Evolutionary conservation across 805 yeast genomes (phyloP).

Genomic region (Komagataella ulmi): DNA sequence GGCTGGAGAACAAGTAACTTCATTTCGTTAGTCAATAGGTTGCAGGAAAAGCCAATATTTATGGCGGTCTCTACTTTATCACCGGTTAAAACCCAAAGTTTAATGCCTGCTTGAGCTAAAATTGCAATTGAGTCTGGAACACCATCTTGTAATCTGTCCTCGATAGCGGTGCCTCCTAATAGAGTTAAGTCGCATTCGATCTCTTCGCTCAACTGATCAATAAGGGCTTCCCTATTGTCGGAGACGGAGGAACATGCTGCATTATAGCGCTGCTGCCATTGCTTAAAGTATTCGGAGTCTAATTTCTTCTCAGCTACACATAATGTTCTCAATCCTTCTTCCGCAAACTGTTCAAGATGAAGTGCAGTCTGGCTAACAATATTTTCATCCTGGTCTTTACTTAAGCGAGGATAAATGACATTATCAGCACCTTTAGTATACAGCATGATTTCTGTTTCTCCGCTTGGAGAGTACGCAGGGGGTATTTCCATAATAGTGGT

Average conservation of each 20-base stretch:
- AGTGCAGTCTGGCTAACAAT: slow-evolving; percentile 43
- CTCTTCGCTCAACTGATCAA: slow-evolving; percentile 41
- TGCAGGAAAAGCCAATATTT: slow-evolving; percentile 72
- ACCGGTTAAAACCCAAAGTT: slow-evolving; percentile 76
- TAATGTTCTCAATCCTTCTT: slow-evolving; percentile 67
- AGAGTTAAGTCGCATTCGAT: slow-evolving; percentile 44
- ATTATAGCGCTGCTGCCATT: slow-evolving; percentile 43
- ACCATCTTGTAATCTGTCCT: slow-evolving; percentile 66
- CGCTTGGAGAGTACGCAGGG: slow-evolving; percentile 7
- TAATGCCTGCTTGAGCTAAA: slow-evolving; percentile 60
- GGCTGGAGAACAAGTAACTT: slow-evolving; percentile 41
- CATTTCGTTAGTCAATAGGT: slow-evolving; percentile 55
- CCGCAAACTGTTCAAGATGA: slow-evolving; percentile 57
- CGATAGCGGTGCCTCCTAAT: slow-evolving; percentile 74
- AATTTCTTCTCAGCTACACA: slow-evolving; percentile 52
- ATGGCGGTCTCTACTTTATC: slow-evolving; percentile 78
- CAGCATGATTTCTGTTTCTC: slow-evolving; percentile 25
- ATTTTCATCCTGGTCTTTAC: slow-evolving; percentile 22
- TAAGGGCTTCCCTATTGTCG: slow-evolving; percentile 41
- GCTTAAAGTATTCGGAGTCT: slow-evolving; percentile 26
- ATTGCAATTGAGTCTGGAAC: slow-evolving; percentile 64
- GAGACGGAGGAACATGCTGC: slow-evolving; percentile 43
- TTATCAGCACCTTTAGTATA: slow-evolving; percentile 69
- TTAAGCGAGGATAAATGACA: slow-evolving; percentile 39
- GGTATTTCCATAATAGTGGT: slow-evolving; percentile 47